Base-by-base conservation (phyloP, 192 early-diverging fungal species). In the Hyaloraphidium curvatum region DNA sequence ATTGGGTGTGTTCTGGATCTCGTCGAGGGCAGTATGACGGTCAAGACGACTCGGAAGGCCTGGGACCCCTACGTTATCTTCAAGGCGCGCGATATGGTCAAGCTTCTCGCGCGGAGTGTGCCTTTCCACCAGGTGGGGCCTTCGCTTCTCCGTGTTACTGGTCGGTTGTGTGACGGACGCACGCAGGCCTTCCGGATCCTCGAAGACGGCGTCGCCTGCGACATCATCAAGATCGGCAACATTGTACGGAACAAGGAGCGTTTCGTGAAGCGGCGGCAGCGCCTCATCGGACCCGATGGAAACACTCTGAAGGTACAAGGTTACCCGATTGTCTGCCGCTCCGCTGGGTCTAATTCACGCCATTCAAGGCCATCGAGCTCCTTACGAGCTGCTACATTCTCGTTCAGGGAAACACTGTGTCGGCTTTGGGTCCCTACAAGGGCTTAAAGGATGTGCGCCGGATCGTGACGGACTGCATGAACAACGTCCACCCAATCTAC, bases 381-480 rank as follows among this genome's bases (percentile, higher is more conserved):
- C 65, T 98, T 62, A 98, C 94, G 16, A 73, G 77, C 25, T 91
- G 91, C 61, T 96, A 98, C 55, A 77, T 96, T 25, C 78, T 98
- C 79, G 90, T 98, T n/a, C 92, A 96, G 62, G 95, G 95, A 40
- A 91, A 92, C 59, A 98, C 94, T 0, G 94, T 98, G 0, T 80
- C 87, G 2, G 74, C 66, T 17, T 93, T 98, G 88, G 94, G 94
- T 1, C 79, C 83, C 3, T 83, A 79, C 67, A 85, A 82, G 58
- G 87, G 88, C 1, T 54, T 98, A 30, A 88, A 89, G 64, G 77
- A 83, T 33, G 81, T 89, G 22, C 76, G 91, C 22, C 68, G 82
- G 31, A 90, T 98, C 39, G 82, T 98, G 1, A 67, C 89, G 48
- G 94, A 98, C 68, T 98, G 94, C 60, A 87, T 98, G 79, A 91